Base-by-base conservation (phyloP, 202 grass and related monocot species). In the Bolboschoenoplectus hybrid region DNA sequence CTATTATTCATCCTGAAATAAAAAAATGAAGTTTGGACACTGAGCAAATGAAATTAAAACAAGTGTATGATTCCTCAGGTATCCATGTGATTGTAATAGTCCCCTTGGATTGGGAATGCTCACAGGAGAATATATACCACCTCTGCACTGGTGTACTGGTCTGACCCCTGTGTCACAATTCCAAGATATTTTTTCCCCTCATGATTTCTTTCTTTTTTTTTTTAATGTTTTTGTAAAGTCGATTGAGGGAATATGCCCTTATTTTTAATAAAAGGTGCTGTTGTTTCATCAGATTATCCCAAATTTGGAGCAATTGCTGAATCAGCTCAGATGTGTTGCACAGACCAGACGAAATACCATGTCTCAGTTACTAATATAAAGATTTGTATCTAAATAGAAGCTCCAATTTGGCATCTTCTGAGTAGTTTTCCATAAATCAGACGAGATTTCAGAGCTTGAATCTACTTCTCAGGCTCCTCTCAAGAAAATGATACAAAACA, bases 91-190 rank as follows among this genome's bases (percentile, higher is more conserved):
- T 93, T 46, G 83, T 91, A 56, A 94, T 20, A 97, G 94, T 61
- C 92, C 92, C 12, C 91, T 91, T 62, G 91, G 95, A 69, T 39
- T 92, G 81, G 92, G 92, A 11, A 91, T 97, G 91, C 86, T 94
- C 49, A 91, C 91, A 0, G 95, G 92, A 19, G 94, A 97, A 43
- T 94, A 94, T 94, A 94, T 52, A 52, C 9, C 41, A 3, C 82
- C 68, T 91, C 92, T 47, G 94, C 91, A 60, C 89, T 97, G 83
- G 92, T 89, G 46, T 85, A 46, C 49, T 86, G 91, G 44, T 91
- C 49, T 86, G 91, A 38, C 89, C 91, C 64, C 90, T 91, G 91
- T 94, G 57, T 76, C 1, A 73, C 34, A 63, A 32, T 32, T 9
- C n/a, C 60, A 20, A 20, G 5, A 26, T 63, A 63, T 63, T 26